Evolutionary conservation across 2,329 filamentous ascomycete species (phyloP), one percentile per base, ranked within the genome.

Genomic region (Penicillium janthinellum): DNA sequence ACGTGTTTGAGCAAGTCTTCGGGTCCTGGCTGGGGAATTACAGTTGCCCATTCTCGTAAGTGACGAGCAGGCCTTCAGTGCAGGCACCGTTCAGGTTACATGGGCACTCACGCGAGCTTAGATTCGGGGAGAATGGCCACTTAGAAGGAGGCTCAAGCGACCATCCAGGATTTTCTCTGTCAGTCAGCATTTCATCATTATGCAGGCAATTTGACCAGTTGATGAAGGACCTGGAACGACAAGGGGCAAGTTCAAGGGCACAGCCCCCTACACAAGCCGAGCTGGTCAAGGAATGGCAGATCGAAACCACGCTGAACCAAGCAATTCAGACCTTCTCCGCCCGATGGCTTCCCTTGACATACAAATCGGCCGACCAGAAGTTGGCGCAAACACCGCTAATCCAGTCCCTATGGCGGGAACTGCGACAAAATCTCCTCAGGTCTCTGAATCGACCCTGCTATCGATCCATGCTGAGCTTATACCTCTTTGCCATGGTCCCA

Each of bases 1-100:
- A 67, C 44, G 73, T 74, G 0, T 80, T 79, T 39, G 76, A 79
- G 50, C 68, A 71, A 2, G 70, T 79, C 0, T 79, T 80, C 63
- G 78, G 77, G 1, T 79, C 75, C 0, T 79, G 76, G 77, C 71
- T 80, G 67, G 77, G 78, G 0, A 73, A 73, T 58, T 75, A 79
- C 50, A 74, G 77, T 55, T 78, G 76, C 59, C 78, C 78, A 14
- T 79, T 80, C 50, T 59, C 77, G 76, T 79, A 67, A 17, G 77
- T 66, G n/a, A 20, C 12, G 12, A 22, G 25, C 15, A 5, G 1
- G 17, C 20, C 28, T 2, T 15, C 7, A 12, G 14, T 10, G 28
- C n/a, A 17, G 5, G 12, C 7, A 35, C 44, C 37, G 22, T 38
- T 25, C n/a, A 25, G 6, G 12, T 4, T 11, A 31, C 34, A 2